phyloP scores from a whole-genome alignment of 441 rosid genomes.

The Jatropha podagrica region DNA sequence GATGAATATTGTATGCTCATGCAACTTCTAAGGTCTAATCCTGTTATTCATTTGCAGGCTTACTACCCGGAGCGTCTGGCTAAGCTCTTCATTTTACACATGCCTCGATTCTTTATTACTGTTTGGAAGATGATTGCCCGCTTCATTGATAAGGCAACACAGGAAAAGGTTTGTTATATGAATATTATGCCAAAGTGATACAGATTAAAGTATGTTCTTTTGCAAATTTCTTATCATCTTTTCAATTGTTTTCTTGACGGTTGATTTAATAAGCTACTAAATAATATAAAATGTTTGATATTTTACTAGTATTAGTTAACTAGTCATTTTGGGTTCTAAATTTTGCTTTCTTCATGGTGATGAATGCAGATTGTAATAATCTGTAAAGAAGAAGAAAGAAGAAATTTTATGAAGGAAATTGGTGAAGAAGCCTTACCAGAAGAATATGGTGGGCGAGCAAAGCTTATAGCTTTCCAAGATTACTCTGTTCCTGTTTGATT shows the following conservation, averaged over 20 bases:
- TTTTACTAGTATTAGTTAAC: neutral
- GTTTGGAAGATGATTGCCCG: conserved; percentile 69
- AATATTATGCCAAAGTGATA: neutral
- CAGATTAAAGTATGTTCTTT: too few relatives aligned
- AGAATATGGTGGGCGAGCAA: conserved; percentile 68
- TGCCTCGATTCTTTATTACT: conserved; percentile 71
- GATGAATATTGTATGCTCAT: neutral
- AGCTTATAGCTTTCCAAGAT: conserved; percentile 52
- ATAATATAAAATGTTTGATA: neutral
- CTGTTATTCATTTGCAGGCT: conserved; percentile 40
- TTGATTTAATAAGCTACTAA: neutral
- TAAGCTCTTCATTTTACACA: conserved; percentile 54
- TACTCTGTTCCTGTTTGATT: conserved; percentile 31
- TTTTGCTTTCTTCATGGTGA: conserved; percentile 12
- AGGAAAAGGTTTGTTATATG: conserved; percentile 55
- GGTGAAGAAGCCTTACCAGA: conserved; percentile 57
- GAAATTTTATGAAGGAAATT: conserved; percentile 38
- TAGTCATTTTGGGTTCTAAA: neutral
- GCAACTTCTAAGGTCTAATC: neutral
- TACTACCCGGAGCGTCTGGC: conserved; percentile 83
- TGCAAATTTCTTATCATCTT: too few relatives aligned
- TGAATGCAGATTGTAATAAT: conserved; percentile 35
- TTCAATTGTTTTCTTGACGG: neutral
- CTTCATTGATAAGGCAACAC: conserved; percentile 71
- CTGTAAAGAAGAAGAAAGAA: conserved; percentile 45